phyloP scores from a whole-genome alignment of 805 yeast genomes.

The Saccharomycopsis selenospora region DNA sequence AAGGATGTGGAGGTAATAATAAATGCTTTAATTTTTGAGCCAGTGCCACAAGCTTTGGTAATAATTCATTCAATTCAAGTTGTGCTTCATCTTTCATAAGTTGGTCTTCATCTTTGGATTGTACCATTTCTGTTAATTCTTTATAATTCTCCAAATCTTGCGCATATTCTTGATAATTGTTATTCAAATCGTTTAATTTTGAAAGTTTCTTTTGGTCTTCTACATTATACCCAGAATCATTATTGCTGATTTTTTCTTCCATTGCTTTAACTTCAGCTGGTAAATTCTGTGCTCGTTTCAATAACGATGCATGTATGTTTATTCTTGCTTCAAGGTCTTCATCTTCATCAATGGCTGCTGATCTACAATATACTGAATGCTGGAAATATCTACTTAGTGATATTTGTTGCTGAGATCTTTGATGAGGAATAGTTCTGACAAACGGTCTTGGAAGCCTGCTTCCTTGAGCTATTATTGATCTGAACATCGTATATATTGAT shows the following conservation, averaged over 20 bases:
- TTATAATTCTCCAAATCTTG: conserved; percentile 28
- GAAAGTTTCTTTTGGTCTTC: conserved; percentile 45
- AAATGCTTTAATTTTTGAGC: conserved; percentile 44
- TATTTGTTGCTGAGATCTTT: no score
- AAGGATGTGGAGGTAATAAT: conserved; percentile 70
- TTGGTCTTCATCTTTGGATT: conserved; percentile 38
- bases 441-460: no score
- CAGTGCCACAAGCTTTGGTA: conserved; percentile 38
- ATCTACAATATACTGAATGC: no score
- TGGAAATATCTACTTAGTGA: no score
- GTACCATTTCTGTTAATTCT: conserved; percentile 31
- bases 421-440: no score
- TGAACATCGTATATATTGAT: no score
- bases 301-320: conserved; percentile 44
- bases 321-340: conserved; percentile 2
- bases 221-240: conserved; percentile 37
- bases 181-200: conserved; percentile 37
- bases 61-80: conserved; percentile 42
- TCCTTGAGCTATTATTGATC: no score
- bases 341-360: no score
- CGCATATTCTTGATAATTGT: conserved; percentile 34
- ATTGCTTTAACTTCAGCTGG: conserved; percentile 35
- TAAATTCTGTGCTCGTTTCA: conserved; percentile 40
- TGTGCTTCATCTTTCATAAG: conserved; percentile 52
- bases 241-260: conserved; percentile 33